Evolutionary conservation across 2,329 filamentous ascomycete genomes (phyloP).

Genomic region (Clarireedia monteithiana): DNA sequence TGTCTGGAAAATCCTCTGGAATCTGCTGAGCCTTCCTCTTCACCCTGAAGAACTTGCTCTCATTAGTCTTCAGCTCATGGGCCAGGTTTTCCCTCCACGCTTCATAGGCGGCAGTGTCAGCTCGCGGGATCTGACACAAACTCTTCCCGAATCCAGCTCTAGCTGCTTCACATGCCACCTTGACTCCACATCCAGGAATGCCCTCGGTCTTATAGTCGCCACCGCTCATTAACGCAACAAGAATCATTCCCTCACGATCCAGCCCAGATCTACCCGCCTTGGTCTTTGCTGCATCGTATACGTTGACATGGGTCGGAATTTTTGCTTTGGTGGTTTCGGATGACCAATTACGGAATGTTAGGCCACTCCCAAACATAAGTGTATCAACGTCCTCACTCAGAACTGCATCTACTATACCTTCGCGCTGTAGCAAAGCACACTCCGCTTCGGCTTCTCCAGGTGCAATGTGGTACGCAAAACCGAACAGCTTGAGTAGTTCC

Average conservation of each 20-base stretch:
- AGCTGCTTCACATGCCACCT: conserved; percentile 83
- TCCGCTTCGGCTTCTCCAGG: conserved; percentile 95
- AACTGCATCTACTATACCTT: conserved; percentile 84
- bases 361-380: conserved; percentile 87
- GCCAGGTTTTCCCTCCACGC: conserved; percentile 66
- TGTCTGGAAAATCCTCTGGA: conserved; percentile 73
- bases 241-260: conserved; percentile 81
- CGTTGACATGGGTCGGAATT: conserved; percentile 73
- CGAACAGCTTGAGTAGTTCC: conserved; percentile 75
- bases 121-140: conserved; percentile 56
- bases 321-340: conserved; percentile 59
- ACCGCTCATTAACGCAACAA: conserved; percentile 90
- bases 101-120: conserved; percentile 50
- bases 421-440: conserved; percentile 76
- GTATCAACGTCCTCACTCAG: conserved; percentile 96
- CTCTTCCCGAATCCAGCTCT: conserved; percentile 76
- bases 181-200: conserved; percentile 79
- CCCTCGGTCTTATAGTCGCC: conserved; percentile 90
- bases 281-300: conserved; percentile 62
- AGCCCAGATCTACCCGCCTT: conserved; percentile 47
- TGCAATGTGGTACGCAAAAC: conserved; percentile 75
- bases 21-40: conserved; percentile 69
- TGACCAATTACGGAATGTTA: conserved; percentile 76
- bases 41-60: conserved; percentile 69
- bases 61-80: conserved; percentile 75